Conservation (phyloP, 345 rosid species). For the Streptanthus diversifolius region DNA sequence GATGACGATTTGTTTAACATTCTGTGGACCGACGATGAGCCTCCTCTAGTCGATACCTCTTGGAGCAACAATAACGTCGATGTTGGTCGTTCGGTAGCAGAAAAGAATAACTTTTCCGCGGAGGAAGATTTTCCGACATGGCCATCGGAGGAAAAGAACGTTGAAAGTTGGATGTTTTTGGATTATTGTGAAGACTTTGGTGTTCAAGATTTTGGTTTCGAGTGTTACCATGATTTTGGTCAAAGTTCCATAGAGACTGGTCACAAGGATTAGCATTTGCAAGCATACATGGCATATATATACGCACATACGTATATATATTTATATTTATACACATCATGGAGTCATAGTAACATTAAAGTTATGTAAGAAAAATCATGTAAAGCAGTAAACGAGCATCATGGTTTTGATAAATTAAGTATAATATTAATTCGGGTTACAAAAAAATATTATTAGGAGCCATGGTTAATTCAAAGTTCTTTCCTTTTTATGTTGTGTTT, state of each 20-base stretch:
- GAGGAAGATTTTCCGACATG: constrained; percentile 13
- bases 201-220: constrained; percentile 65
- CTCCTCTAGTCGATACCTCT: constrained; percentile 25
- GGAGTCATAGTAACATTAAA: not conserved
- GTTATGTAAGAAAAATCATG: constrained; percentile 13
- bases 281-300: not conserved
- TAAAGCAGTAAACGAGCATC: constrained; percentile 7
- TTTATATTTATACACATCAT: not conserved
- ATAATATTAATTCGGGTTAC: not conserved
- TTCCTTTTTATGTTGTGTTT: not conserved
- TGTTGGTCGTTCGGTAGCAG: not conserved
- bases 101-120: not conserved
- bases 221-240: constrained; percentile 30
- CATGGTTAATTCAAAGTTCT: not conserved
- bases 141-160: constrained; percentile 21
- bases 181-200: constrained; percentile 71
- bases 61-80: constrained; percentile 12
- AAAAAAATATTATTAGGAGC: not conserved
- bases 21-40: constrained; percentile 56
- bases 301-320: not conserved
- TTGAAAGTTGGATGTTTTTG: constrained; percentile 11
- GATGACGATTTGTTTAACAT: constrained; percentile 49
- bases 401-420: constrained; percentile 7
- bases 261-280: not conserved
- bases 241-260: not conserved